Base-by-base conservation (phyloP, 345 rosid species). In the Syzygium aromaticum region DNA sequence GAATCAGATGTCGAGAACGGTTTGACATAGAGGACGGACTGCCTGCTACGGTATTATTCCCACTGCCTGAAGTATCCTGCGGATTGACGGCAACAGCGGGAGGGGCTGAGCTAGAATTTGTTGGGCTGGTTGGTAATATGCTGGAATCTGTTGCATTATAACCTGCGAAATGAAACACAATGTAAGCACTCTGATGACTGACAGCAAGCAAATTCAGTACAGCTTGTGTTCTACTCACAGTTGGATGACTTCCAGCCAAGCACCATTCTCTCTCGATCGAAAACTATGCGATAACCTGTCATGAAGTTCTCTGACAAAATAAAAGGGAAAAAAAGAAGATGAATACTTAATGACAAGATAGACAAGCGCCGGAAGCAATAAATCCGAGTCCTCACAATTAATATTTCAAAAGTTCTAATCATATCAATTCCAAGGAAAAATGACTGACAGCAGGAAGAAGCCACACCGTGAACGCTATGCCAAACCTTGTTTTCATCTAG, bases 231-330 rank as follows among this genome's bases (percentile, higher is more conserved):
- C 54, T 85, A 91, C 98, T 94, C 92, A 96, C 99, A 96, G 86
- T 95, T 61, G 52, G 99, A 92, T 91, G 85, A 90, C 90, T 86
- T 93, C 99, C 99, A 96, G 13, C 98, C 98, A 53, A 96, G 90
- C n/a, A 92, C 82, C 64, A 92, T 91, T 86, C 89, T 94, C 90
- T 95, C 97, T 5, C 96, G 96, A 88, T 95, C 92, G 52, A 96
- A 96, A 64, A 96, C 91, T 51, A 96, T 87, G 3, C 89, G 95
- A 85, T 96, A 92, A 54, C 98, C 99, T 1, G 92, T 95, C 99
- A 96, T 95, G 93, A 96, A 95, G 90, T 96, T 96, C 91, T 96
- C 98, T 96, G 95, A 49, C 30, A 19, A 51, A 52, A 54, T 2
- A 54, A 54, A 84, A 46, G 38, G 15, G 46, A 6, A 57, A 13